phyloP scores from a whole-genome alignment of 352 stramenopile species.

The Pythium coloratum region DNA sequence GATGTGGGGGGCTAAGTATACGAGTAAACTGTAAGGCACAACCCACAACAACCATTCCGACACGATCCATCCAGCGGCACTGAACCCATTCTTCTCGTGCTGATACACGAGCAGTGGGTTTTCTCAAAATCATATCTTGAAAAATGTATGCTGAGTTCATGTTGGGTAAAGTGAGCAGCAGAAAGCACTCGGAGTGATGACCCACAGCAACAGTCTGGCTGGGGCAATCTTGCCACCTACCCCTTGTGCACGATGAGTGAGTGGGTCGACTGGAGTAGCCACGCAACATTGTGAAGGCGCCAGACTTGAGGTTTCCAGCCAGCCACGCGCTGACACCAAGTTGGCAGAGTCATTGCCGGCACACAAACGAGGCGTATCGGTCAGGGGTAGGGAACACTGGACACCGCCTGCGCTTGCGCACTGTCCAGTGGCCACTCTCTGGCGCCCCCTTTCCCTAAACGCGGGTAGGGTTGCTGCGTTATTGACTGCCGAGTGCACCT shows the following conservation, averaged over 20 bases:
- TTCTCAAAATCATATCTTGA: background rate
- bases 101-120: background rate
- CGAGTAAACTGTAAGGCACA: background rate
- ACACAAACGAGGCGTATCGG: conserved; percentile 13
- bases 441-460: conserved; percentile 14
- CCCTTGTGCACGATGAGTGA: conserved; percentile 22
- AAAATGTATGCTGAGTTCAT: background rate
- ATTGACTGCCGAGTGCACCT: conserved; percentile 24
- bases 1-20: background rate
- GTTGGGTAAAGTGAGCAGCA: conserved; percentile 20
- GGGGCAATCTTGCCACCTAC: conserved; percentile 20
- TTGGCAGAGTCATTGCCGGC: conserved; percentile 2
- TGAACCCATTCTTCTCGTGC: conserved; percentile 2
- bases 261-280: conserved; percentile 7
- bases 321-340: conserved; percentile 23
- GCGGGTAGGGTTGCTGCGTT: conserved; percentile 10
- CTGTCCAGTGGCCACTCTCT: conserved; percentile 26
- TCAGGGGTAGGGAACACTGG: conserved; percentile 23
- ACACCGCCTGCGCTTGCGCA: conserved; percentile 6
- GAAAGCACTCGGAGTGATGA: conserved; percentile 15
- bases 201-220: background rate
- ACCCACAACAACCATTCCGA: background rate
- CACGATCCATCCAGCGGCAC: background rate
- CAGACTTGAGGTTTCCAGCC: conserved; percentile 9
- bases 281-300: conserved; percentile 8